A percentile compares a stretch with the other conserved stretches of the same genome.
phyloP scores from a whole-genome alignment of 148 eudicot species.

The Persicaria tinctoria region DNA sequence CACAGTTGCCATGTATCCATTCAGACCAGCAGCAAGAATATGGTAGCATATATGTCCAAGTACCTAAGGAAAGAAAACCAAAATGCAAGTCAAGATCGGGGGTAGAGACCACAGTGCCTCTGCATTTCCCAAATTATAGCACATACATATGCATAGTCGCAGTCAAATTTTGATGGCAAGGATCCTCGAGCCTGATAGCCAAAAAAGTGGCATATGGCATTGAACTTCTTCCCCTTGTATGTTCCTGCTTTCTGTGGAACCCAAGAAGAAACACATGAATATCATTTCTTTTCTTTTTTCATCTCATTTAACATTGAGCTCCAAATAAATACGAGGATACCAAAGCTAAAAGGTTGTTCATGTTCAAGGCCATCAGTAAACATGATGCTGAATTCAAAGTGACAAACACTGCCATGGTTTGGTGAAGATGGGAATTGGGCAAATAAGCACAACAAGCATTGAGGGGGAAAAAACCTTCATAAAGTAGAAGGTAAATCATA shows the following conservation, averaged over 20 bases:
- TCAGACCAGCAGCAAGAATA: constrained; percentile 89
- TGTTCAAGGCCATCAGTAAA: neutral
- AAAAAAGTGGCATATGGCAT: constrained; percentile 96
- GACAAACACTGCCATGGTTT: neutral
- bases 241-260: constrained; percentile 85
- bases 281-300: neutral
- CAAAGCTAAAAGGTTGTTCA: neutral
- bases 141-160: constrained; percentile 94
- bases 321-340: neutral
- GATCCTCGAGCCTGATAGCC: constrained; percentile 99
- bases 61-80: constrained; percentile 39
- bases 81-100: neutral
- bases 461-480: neutral
- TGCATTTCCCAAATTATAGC: neutral
- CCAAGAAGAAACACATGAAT: neutral
- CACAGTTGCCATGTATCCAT: constrained; percentile 90
- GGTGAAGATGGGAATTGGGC: neutral
- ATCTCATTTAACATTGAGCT: neutral
- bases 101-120: neutral
- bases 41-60: constrained; percentile 95
- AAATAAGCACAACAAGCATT: neutral
- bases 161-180: constrained; percentile 90
- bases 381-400: neutral
- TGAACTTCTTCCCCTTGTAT: constrained; percentile 97
- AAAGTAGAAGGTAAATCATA: constrained; percentile 23